Percentiles rank a stretch among this genome's conserved stretches.
These are phyloP conservation scores for Prunus campanulata DNA, from an alignment of 306 rosid species.

Conservation along the genomic window DNA sequence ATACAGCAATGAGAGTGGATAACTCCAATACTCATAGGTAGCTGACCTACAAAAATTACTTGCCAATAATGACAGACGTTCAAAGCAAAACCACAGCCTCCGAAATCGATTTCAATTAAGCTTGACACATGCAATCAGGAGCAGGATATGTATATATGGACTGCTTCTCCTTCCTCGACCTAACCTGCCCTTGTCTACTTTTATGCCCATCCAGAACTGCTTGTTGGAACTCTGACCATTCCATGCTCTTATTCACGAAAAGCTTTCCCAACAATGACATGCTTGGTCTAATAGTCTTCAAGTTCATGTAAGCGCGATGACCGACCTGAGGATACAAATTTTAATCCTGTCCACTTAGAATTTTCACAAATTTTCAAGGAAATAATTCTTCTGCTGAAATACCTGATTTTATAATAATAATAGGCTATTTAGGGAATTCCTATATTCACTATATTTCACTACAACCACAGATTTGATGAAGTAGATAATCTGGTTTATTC, in stretches of 20 bases:
- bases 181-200: conserved; percentile 83
- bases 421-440: background rate
- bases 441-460: background rate
- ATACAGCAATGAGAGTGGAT: background rate
- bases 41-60: too few relatives aligned
- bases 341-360: background rate
- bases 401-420: background rate
- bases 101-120: background rate
- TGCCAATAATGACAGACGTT: background rate
- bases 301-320: conserved; percentile 73
- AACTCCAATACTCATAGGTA: background rate
- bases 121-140: conserved; percentile 89
- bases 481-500: background rate
- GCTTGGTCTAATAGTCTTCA: conserved; percentile 90
- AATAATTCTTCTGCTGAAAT: background rate
- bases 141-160: conserved; percentile 91
- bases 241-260: conserved; percentile 66
- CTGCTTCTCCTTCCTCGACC: conserved; percentile 76
- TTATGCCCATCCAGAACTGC: conserved; percentile 70
- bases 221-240: conserved; percentile 71
- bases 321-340: conserved; percentile 62
- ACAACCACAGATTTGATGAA: background rate
- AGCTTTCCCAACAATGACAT: conserved; percentile 79
- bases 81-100: background rate
- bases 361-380: background rate